Evolutionary conservation across 331 rosid species (phyloP).

Genomic region (Pyrus hybrid): DNA sequence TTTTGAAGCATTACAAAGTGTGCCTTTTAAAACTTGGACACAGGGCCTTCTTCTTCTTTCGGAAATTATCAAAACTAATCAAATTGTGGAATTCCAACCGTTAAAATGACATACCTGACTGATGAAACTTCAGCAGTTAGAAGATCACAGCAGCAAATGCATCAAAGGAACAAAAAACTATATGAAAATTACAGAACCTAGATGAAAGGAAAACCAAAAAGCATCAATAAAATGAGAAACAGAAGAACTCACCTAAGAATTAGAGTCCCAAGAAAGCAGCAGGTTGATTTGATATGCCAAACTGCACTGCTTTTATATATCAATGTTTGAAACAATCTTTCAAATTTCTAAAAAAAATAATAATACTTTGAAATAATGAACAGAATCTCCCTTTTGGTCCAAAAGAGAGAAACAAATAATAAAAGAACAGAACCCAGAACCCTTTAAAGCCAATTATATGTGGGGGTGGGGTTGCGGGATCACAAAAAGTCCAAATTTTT

Average conservation of each 20-base stretch:
- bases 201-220: neutral
- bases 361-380: neutral
- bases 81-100: neutral
- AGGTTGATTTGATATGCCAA: neutral
- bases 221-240: neutral
- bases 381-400: neutral
- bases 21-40: neutral
- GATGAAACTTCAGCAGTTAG: slow-evolving; percentile 2
- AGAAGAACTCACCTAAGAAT: neutral
- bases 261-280: slow-evolving; percentile 1
- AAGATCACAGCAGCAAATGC: neutral
- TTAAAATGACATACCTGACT: slow-evolving; percentile 36
- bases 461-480: neutral
- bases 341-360: neutral
- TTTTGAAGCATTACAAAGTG: neutral
- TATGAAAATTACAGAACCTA: neutral
- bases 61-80: neutral
- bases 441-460: neutral
- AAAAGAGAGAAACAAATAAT: neutral
- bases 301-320: neutral
- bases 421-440: neutral
- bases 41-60: neutral
- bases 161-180: neutral
- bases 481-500: neutral
- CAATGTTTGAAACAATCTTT: neutral